phyloP scores from a whole-genome alignment of 352 stramenopile genomes.

The Phytopythium litorale region DNA sequence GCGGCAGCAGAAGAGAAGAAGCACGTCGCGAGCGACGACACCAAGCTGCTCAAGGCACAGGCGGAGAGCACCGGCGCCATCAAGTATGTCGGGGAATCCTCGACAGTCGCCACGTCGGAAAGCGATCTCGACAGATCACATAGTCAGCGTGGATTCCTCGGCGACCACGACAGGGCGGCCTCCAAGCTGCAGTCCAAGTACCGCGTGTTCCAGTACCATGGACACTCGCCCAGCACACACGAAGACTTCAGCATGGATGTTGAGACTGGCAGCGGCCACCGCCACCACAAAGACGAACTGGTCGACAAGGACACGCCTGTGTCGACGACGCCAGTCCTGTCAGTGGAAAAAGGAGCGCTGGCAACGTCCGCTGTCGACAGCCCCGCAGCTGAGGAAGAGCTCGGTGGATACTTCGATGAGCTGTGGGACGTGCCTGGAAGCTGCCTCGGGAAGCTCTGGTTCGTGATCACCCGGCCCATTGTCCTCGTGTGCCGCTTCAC shows the following conservation, averaged over 20 bases:
- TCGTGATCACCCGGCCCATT: slow-evolving; percentile 62
- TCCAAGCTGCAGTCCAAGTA: slow-evolving; percentile 67
- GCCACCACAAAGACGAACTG: slow-evolving; percentile 5
- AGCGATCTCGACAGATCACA: neutral
- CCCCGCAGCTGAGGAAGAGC: slow-evolving; percentile 17
- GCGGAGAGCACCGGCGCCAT: neutral
- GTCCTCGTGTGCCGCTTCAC: slow-evolving; percentile 60
- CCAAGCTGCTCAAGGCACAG: slow-evolving; percentile 13
- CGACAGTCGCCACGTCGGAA: neutral
- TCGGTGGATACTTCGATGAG: slow-evolving; percentile 62
- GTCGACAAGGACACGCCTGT: neutral
- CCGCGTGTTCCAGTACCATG: slow-evolving; percentile 63
- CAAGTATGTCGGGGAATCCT: neutral
- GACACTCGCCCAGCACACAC: slow-evolving; percentile 20
- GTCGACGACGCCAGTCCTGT: neutral
- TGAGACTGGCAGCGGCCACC: slow-evolving; percentile 9
- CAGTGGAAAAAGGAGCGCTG: neutral
- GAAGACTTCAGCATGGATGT: slow-evolving; percentile 6
- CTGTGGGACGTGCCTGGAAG: slow-evolving; percentile 36
- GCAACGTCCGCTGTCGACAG: neutral
- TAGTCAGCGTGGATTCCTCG: slow-evolving; percentile 28
- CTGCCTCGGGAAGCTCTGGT: slow-evolving; percentile 48
- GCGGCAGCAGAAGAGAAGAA: neutral
- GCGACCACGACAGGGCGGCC: slow-evolving; percentile 39
- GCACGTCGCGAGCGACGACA: slow-evolving; percentile 10